Evolutionary conservation across 306 rosid genomes (phyloP), one percentile per base, ranked within the genome.

Genomic region (Cicer judaicum): DNA sequence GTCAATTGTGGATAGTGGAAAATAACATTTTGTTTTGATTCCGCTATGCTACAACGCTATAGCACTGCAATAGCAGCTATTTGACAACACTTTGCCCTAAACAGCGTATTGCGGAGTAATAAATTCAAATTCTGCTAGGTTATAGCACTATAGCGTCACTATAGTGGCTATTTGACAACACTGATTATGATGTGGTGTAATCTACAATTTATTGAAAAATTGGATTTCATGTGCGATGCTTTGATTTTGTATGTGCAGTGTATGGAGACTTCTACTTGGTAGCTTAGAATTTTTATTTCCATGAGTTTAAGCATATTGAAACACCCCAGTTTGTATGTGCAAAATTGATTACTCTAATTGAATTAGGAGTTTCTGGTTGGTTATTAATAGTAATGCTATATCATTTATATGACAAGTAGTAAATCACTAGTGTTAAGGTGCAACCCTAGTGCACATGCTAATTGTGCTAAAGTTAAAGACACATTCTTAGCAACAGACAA

Each of bases 171-270:
- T 29, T 29, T 29, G 36, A 29, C 36, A 29, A 29, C 36, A 29
- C 36, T 29, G 5, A 29, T 29, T 79, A 1, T 79, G 62, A 47
- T 64, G 77, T 14, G 61, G 53, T 41, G 59, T 52, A 10, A 47
- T 21, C 36, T 73, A 19, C n/a, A 13, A 24, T 34, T 75, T 44
- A 18, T 48, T 60, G 34, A 50, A 66, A 44, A 57, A 48, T 52
- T 65, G 36, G 54, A 60, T 64, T 77, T 15, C 12, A 14, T 0
- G 39, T 44, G 53, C 61, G 43, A 47, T 5, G 75, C 41, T 70
- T 70, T 72, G 65, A 62, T 74, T 74, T 79, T 59, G 76, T 73
- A 59, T 62, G 42, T 43, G 46, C 50, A 68, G 47, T 57, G 61
- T 11, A 7, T 19, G 76, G 60, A n/a, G 60, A 16, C 55, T 72